Evolutionary conservation across 164 flowering plant genomes (phyloP).

Genomic region (Paratinospora sagittata): DNA sequence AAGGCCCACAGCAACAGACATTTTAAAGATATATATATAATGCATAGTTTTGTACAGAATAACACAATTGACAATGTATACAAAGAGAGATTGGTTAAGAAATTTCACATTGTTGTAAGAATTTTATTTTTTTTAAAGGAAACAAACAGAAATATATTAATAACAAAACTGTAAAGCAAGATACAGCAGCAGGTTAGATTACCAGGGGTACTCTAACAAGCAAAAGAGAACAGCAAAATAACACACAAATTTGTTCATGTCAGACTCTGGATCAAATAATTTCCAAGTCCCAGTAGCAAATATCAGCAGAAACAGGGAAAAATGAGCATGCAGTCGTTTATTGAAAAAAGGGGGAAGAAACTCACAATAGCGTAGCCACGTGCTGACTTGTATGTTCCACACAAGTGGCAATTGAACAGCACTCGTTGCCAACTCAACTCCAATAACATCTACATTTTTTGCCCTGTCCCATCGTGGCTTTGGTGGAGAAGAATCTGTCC

Average conservation of each 20-base stretch:
- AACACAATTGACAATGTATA: too few species aligned
- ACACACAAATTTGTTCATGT: neutral
- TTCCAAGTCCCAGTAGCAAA: neutral
- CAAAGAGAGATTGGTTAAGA: neutral
- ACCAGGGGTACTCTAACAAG: too few species aligned
- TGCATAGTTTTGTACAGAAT: too few species aligned
- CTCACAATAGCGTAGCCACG: constrained; percentile 98
- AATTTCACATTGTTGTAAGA: neutral
- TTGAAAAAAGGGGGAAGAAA: constrained; percentile 15
- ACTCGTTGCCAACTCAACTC: constrained; percentile 90
- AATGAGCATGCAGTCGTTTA: neutral
- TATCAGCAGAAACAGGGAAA: neutral
- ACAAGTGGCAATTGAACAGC: constrained; percentile 69
- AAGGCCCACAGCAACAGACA: neutral
- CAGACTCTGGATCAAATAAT: neutral
- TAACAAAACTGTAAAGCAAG: too few species aligned
- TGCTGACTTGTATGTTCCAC: constrained; percentile 99
- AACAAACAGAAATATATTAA: too few species aligned
- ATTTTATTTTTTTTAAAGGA: too few species aligned
- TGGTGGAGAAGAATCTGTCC: constrained; percentile 72
- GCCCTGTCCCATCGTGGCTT: constrained; percentile 94
- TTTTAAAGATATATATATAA: neutral
- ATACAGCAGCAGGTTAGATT: too few species aligned
- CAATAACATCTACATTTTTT: constrained; percentile 84
- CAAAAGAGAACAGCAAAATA: too few species aligned